A percentile compares a stretch with the other conserved stretches of the same genome.
Conservation (phyloP, 768 basidiomycete genomes). For the Tephrocybe sp. region DNA sequence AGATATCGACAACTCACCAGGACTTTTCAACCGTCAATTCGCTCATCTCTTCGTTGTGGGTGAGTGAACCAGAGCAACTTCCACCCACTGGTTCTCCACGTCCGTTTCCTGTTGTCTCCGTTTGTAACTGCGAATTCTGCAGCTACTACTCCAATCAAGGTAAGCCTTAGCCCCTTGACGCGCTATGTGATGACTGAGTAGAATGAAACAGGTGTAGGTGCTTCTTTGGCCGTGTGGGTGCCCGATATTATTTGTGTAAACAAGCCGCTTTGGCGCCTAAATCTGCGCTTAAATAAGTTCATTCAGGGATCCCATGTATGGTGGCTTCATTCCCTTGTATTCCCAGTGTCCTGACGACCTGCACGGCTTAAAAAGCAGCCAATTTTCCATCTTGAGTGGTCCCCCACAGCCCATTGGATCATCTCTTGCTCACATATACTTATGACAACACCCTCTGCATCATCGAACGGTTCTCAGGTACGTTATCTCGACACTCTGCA, state of each 20-base stretch:
- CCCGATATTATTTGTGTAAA: constrained; percentile 34
- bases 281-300: constrained; percentile 18
- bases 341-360: constrained; percentile 9
- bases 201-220: constrained; percentile 26
- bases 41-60: constrained; percentile 1
- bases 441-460: background rate
- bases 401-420: background rate
- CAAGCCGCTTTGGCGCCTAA: constrained; percentile 28
- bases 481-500: background rate
- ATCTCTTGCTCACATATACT: background rate
- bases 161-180: background rate
- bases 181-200: background rate
- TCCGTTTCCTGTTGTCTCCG: background rate
- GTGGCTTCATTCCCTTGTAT: constrained; percentile 18
- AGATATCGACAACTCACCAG: constrained; percentile 10
- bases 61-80: background rate
- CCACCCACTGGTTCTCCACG: background rate
- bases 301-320: constrained; percentile 19
- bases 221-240: constrained; percentile 38
- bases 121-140: background rate
- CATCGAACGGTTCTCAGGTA: background rate
- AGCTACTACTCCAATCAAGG: background rate
- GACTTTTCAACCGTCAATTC: background rate
- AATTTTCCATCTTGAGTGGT: background rate
- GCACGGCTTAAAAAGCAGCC: constrained; percentile 4